Evolutionary conservation across 768 basidiomycete species (phyloP).

Genomic region (Plicaturopsis crispa): DNA sequence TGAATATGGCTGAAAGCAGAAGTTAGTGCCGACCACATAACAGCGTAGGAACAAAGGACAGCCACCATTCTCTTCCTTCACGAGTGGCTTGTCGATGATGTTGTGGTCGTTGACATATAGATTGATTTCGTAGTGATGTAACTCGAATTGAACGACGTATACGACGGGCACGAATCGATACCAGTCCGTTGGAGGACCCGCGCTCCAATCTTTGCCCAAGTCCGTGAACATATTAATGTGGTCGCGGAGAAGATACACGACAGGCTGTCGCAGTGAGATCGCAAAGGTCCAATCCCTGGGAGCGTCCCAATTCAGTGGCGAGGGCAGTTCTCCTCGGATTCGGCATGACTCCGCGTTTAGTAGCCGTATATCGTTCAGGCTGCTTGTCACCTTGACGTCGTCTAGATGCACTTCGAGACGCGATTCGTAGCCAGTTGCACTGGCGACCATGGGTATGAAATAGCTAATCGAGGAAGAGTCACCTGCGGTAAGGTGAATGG

Average conservation of each 20-base stretch:
- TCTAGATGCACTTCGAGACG: conserved; percentile 79
- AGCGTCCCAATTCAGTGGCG: conserved; percentile 77
- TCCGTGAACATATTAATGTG: conserved; percentile 94
- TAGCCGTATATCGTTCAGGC: conserved; percentile 81
- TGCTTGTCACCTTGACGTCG: conserved; percentile 68
- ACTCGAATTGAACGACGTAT: conserved; percentile 62
- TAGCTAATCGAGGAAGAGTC: conserved; percentile 84
- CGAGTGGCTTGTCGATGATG: conserved; percentile 84
- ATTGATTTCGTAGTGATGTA: conserved; percentile 73
- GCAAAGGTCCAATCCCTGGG: conserved; percentile 73
- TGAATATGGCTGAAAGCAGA: conserved; percentile 56
- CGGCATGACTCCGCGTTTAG: conserved; percentile 72
- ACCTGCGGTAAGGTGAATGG: conserved; percentile 67
- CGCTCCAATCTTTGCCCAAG: conserved; percentile 86
- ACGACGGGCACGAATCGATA: conserved; percentile 78
- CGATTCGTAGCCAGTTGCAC: conserved; percentile 68
- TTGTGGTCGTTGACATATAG: conserved; percentile 94
- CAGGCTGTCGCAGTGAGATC: conserved; percentile 64
- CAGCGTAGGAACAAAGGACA: conserved; percentile 1
- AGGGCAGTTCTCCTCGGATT: conserved; percentile 65
- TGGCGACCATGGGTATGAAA: conserved; percentile 73
- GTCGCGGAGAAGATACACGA: conserved; percentile 78
- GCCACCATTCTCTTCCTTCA: conserved; percentile 79
- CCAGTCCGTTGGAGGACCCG: conserved; percentile 75
- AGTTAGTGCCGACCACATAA: not conserved